Evolutionary conservation across 2,329 filamentous ascomycete genomes (phyloP).

Genomic region (Colletotrichum tanaceti): DNA sequence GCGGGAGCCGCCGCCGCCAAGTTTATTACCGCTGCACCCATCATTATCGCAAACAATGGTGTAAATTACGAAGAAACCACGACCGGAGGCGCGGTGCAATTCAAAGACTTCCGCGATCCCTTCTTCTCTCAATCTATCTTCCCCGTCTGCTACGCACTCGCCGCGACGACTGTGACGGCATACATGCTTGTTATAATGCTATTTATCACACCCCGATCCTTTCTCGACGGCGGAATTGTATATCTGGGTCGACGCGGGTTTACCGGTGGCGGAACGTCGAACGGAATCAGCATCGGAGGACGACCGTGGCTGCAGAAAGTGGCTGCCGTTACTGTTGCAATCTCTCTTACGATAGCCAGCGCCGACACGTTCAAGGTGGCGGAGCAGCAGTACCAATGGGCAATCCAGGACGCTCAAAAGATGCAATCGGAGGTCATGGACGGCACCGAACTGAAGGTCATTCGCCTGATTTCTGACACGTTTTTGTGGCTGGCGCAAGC

Average conservation of each 20-base stretch:
- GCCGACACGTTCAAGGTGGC: constrained; percentile 90
- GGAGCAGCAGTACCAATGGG: constrained; percentile 80
- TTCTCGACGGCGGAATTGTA: constrained; percentile 85
- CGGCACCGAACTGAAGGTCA: constrained; percentile 87
- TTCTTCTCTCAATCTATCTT: constrained; percentile 91
- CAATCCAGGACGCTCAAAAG: constrained; percentile 81
- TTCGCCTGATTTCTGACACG: constrained; percentile 92
- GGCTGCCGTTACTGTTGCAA: constrained; percentile 76
- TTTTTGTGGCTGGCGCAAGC: constrained; percentile 98
- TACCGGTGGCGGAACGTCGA: constrained; percentile 84
- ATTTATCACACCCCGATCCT: constrained; percentile 93
- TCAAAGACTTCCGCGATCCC: constrained; percentile 80
- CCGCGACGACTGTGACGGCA: constrained; percentile 88
- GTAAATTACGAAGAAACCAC: constrained; percentile 54
- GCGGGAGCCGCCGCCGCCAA: constrained; percentile 18
- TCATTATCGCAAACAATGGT: constrained; percentile 56
- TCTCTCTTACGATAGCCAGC: constrained; percentile 93
- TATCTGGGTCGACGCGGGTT: constrained; percentile 84
- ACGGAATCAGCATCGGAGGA: constrained; percentile 86
- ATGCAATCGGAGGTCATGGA: constrained; percentile 84
- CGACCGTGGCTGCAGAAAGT: constrained; percentile 94
- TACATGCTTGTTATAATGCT: constrained; percentile 96
- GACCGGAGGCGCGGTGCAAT: constrained; percentile 46
- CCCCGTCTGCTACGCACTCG: constrained; percentile 92
- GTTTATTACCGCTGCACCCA: constrained; percentile 54